Conservation (phyloP, 306 rosid species). For the Quercus wislizeni region DNA sequence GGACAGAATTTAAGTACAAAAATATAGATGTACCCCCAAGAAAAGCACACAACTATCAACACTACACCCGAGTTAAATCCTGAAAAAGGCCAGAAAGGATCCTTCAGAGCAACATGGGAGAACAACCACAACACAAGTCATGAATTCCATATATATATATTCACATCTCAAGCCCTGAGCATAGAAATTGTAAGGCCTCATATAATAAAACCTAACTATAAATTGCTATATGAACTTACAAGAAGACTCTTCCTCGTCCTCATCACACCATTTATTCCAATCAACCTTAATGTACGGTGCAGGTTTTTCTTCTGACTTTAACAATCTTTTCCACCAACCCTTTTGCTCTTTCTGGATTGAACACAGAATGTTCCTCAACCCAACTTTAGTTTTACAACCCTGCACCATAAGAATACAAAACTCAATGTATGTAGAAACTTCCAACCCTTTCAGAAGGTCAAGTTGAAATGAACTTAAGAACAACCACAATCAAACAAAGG, state of each 20-base stretch:
- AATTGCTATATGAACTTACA: conserved; percentile 39
- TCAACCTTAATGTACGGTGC: conserved; percentile 85
- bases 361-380: conserved; percentile 76
- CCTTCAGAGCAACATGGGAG: not conserved
- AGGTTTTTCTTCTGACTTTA: conserved; percentile 78
- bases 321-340: conserved; percentile 81
- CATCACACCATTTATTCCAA: conserved; percentile 89
- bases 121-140: not conserved
- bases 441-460: conserved; percentile 9
- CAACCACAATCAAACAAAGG: not conserved
- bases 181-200: not conserved
- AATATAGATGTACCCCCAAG: too few species aligned
- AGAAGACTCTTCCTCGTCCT: conserved; percentile 64
- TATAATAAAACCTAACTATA: conserved; percentile 10
- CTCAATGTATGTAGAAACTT: not conserved
- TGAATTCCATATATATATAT: not conserved
- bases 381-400: conserved; percentile 68
- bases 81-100: too few species aligned
- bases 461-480: not conserved
- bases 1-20: too few species aligned
- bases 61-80: too few species aligned
- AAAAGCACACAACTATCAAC: too few species aligned
- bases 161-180: not conserved
- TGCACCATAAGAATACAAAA: conserved; percentile 21
- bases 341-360: conserved; percentile 68